Evolutionary conservation across 768 basidiomycete species (phyloP).

Genomic region (Lentinula sp.): DNA sequence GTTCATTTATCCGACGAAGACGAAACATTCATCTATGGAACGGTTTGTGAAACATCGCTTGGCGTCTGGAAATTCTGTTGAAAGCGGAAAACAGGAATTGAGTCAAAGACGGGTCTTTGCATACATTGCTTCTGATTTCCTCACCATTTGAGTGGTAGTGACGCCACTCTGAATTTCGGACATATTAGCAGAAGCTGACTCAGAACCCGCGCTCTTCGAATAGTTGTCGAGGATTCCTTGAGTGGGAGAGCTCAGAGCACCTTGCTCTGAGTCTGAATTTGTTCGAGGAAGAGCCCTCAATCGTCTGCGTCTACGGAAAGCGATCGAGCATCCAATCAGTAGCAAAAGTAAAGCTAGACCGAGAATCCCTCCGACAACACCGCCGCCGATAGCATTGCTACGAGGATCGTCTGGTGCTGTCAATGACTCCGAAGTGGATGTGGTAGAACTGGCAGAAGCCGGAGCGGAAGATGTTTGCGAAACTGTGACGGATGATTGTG

Average conservation of each 20-base stretch:
- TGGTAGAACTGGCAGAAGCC: neutral
- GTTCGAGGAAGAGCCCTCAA: constrained; percentile 10
- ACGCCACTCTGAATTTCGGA: neutral
- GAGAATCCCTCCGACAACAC: constrained; percentile 52
- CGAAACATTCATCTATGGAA: neutral
- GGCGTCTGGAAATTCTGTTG: neutral
- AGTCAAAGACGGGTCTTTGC: neutral
- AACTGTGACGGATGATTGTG: constrained; percentile 12
- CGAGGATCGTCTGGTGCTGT: constrained; percentile 6
- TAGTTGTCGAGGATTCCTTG: neutral
- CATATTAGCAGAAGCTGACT: neutral
- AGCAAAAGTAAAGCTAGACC: constrained; percentile 37
- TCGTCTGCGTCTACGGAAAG: constrained; percentile 15
- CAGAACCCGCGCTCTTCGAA: neutral
- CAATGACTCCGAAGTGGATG: constrained; percentile 11
- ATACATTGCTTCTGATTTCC: neutral
- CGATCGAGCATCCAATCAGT: constrained; percentile 23
- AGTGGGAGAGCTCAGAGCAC: neutral
- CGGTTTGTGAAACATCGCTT: neutral
- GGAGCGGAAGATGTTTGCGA: constrained; percentile 8
- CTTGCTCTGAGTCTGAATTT: constrained; percentile 15
- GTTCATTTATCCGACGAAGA: neutral
- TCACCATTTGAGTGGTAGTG: neutral
- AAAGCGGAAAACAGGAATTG: neutral
- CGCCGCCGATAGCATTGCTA: constrained; percentile 47